Evolutionary conservation across 305 asterid species (phyloP).

Genomic region (Salvia sclarea): DNA sequence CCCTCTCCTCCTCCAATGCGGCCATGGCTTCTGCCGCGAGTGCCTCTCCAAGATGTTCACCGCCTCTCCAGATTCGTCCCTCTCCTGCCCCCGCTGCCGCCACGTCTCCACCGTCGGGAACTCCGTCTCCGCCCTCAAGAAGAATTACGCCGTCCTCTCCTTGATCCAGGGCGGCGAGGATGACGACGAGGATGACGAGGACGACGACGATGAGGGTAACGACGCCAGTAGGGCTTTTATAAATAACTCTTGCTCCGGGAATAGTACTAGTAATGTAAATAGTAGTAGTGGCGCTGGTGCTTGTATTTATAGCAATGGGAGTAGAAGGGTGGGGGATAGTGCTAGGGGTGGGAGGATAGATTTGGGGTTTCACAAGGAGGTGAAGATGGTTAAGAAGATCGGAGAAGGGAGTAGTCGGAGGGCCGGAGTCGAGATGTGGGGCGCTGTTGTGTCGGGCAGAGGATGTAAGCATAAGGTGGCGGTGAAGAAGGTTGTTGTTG

Average conservation of each 20-base stretch:
- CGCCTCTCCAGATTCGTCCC: conserved; percentile 65
- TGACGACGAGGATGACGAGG: conserved; percentile 74
- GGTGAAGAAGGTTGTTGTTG: conserved; percentile 72
- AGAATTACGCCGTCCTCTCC: conserved; percentile 80
- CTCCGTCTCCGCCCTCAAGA: conserved; percentile 79
- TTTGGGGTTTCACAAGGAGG: conserved; percentile 67
- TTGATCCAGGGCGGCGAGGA: conserved; percentile 64
- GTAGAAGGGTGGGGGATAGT: conserved; percentile 47
- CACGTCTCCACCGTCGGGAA: conserved; percentile 83
- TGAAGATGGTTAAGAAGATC: conserved; percentile 70
- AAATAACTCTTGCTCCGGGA: conserved; percentile 26
- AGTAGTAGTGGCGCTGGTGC: conserved; percentile 29
- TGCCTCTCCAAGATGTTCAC: conserved; percentile 86
- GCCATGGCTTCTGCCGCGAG: conserved; percentile 94
- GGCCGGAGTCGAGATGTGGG: conserved; percentile 78
- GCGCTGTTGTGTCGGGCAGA: conserved; percentile 54
- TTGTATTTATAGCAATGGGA: conserved; percentile 37
- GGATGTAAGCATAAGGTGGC: conserved; percentile 82
- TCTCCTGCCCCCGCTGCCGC: conserved; percentile 98
- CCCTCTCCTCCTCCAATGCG: conserved; percentile 96
- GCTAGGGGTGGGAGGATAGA: conserved; percentile 59
- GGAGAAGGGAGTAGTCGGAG: conserved; percentile 54
- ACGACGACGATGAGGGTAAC: conserved; percentile 44
- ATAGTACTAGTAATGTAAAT: conserved; percentile 26
- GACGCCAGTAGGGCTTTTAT: conserved; percentile 29